Conservation (phyloP, 495 filamentous ascomycete species). For the Penicillium cosmopolitanum region DNA sequence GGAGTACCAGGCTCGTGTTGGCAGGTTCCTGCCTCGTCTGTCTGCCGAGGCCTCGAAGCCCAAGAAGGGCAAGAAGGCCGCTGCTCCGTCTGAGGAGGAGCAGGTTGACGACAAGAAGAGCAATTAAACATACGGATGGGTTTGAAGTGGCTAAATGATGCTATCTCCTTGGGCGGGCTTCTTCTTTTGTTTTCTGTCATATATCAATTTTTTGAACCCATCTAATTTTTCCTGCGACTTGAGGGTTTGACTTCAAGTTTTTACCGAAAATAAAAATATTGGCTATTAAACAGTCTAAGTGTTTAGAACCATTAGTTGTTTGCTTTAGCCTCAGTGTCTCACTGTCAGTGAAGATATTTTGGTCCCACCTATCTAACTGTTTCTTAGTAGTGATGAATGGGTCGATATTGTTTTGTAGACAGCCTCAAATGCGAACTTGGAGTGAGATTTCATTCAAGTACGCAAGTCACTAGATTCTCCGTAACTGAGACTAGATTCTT, state of each 20-base stretch:
- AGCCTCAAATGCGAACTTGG: neutral
- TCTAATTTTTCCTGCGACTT: neutral
- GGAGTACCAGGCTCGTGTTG: slow-evolving; percentile 80
- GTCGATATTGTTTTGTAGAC: neutral
- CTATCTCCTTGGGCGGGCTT: slow-evolving; percentile 6
- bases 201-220: neutral
- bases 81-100: slow-evolving; percentile 14
- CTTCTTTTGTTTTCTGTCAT: neutral
- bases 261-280: too few species aligned
- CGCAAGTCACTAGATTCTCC: too few species aligned
- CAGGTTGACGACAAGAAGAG: slow-evolving; percentile 28
- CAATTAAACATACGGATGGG: slow-evolving; percentile 14
- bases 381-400: neutral
- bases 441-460: neutral
- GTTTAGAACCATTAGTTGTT: neutral
- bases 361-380: neutral
- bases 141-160: slow-evolving; percentile 1
- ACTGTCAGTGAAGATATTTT: neutral
- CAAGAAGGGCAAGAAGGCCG: slow-evolving; percentile 31
- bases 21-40: slow-evolving; percentile 76
- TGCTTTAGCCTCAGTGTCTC: neutral
- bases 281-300: too few species aligned
- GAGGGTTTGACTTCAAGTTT: neutral
- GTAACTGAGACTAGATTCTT: too few species aligned
- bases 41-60: slow-evolving; percentile 45